Percentiles rank a stretch among this genome's conserved stretches.
Conservation (phyloP, 2,329 filamentous ascomycete species). For the Pseudocercospora ulei region DNA sequence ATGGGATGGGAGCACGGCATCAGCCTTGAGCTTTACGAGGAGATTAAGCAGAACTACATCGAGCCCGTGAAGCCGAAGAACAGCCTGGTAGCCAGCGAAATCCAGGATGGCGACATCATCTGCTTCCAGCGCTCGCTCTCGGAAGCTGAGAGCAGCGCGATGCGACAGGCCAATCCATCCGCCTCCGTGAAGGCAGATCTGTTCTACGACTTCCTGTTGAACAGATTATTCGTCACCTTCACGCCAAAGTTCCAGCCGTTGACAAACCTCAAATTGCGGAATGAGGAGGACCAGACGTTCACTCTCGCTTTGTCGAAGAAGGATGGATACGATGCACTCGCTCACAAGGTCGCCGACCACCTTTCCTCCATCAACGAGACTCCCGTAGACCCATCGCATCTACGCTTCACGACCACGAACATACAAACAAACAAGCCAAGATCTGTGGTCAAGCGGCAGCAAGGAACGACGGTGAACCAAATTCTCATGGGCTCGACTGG, state of each 20-base stretch:
- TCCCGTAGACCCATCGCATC: slow-evolving; percentile 66
- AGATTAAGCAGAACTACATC: slow-evolving; percentile 98
- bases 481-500: slow-evolving; percentile 62
- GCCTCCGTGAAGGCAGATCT: slow-evolving; percentile 26
- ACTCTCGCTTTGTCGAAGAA: slow-evolving; percentile 72
- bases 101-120: slow-evolving; percentile 94
- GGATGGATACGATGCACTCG: slow-evolving; percentile 78
- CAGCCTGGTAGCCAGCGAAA: slow-evolving; percentile 78
- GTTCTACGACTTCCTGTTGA: slow-evolving; percentile 88
- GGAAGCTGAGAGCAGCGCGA: slow-evolving; percentile 32
- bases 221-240: slow-evolving; percentile 71
- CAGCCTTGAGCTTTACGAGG: slow-evolving; percentile 71
- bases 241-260: slow-evolving; percentile 48
- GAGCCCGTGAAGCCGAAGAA: slow-evolving; percentile 80
- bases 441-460: slow-evolving; percentile 61
- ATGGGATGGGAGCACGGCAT: slow-evolving; percentile 75
- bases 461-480: slow-evolving; percentile 59
- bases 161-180: slow-evolving; percentile 27
- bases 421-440: slow-evolving; percentile 67
- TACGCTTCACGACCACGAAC: slow-evolving; percentile 85
- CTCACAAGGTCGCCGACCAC: slow-evolving; percentile 69
- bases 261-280: slow-evolving; percentile 30
- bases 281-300: slow-evolving; percentile 55
- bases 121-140: slow-evolving; percentile 68
- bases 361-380: slow-evolving; percentile 40